A percentile compares a stretch with the other conserved stretches of the same genome.
phyloP scores from a whole-genome alignment of 1,139 yeast genomes.

The Pneumocystis wakefieldiae region DNA sequence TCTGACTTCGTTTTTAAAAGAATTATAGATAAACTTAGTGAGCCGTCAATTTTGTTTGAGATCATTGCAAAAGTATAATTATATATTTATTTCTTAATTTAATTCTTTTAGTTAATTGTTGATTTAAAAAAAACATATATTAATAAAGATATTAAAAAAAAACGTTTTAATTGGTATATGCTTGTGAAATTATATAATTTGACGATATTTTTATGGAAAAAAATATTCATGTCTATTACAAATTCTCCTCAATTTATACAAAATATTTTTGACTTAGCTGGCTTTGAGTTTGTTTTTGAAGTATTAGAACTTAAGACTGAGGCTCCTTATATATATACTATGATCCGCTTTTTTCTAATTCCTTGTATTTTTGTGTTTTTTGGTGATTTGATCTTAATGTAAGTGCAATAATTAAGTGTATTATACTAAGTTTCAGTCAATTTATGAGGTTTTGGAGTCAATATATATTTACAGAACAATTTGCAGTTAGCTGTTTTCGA shows the following conservation, averaged over 20 bases:
- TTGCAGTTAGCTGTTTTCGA: neutral
- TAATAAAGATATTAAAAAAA: neutral
- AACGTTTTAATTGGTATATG: neutral
- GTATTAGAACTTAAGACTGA: neutral
- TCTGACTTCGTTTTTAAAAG: slow-evolving; percentile 30
- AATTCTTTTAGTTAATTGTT: neutral
- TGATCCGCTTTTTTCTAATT: neutral
- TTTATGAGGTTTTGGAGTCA: neutral
- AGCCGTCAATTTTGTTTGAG: slow-evolving; percentile 34
- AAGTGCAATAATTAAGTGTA: neutral
- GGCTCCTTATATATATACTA: neutral
- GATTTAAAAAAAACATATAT: neutral
- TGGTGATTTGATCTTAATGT: neutral
- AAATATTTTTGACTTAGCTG: neutral
- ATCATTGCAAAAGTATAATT: slow-evolving; percentile 23
- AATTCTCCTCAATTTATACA: neutral
- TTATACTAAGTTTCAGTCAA: neutral
- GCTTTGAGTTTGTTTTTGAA: neutral
- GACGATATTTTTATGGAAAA: neutral
- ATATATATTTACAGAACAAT: neutral
- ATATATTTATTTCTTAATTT: neutral
- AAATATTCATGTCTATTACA: neutral
- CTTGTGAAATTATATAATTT: neutral
- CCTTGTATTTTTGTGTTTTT: neutral
- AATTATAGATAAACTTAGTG: slow-evolving; percentile 30